Percentiles rank a stretch among this genome's conserved stretches.
These are phyloP conservation scores for Cadophora sp. DNA, from an alignment of 2,329 filamentous ascomycete genomes.

Conservation along the genomic window DNA sequence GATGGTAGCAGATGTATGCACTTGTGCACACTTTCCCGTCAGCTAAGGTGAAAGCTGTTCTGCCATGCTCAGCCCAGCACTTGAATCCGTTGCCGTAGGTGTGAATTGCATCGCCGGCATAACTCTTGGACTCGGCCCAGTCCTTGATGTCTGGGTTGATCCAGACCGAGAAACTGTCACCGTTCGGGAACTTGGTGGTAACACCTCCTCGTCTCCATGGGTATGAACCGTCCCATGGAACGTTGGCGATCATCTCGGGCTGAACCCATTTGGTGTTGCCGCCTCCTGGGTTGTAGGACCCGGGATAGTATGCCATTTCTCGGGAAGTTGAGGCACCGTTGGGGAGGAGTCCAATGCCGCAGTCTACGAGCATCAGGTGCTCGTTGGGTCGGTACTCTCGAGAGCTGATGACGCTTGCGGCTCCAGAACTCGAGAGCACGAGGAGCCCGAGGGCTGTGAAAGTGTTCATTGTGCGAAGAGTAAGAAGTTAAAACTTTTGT, in stretches of 20 bases:
- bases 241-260: neutral
- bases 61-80: neutral
- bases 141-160: constrained; percentile 2
- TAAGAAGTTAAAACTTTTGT: neutral
- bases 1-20: neutral
- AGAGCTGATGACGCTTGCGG: neutral
- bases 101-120: neutral
- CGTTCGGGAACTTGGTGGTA: neutral
- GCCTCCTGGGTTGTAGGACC: neutral
- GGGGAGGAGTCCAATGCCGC: neutral
- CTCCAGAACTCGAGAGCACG: neutral
- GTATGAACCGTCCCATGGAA: neutral
- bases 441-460: neutral
- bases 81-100: neutral
- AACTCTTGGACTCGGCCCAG: neutral
- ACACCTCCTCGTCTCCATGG: neutral
- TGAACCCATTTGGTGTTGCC: neutral
- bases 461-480: neutral
- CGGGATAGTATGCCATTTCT: constrained; percentile 6
- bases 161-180: neutral
- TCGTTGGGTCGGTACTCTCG: neutral
- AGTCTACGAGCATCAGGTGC: neutral
- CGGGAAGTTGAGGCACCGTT: neutral
- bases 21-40: neutral
- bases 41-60: neutral